Evolutionary conservation across 768 basidiomycete genomes (phyloP).

Genomic region (Austroboletus eburneus): DNA sequence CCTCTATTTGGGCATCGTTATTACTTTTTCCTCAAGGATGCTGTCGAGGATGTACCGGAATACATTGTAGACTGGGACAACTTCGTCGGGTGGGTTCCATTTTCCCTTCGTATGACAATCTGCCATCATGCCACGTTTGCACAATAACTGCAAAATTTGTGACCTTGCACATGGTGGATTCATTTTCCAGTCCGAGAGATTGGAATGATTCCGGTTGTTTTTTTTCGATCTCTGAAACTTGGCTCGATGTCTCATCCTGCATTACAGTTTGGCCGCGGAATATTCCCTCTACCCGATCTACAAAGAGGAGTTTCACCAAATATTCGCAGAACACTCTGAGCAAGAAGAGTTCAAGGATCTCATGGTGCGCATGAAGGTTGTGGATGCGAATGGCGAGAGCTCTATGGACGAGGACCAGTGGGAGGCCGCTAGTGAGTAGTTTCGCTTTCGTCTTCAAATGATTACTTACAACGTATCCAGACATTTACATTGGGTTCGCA

Average conservation of each 20-base stretch:
- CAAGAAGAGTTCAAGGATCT: conserved; percentile 79
- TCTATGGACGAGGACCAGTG: conserved; percentile 94
- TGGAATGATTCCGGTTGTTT: too few relatives aligned
- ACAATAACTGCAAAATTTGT: neutral
- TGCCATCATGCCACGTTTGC: neutral
- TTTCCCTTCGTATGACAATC: neutral
- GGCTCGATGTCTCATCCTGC: conserved; percentile 12
- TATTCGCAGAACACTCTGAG: conserved; percentile 78
- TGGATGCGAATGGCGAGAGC: conserved; percentile 81
- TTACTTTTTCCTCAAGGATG: conserved; percentile 89
- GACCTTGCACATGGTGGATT: neutral
- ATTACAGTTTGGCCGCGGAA: conserved; percentile 71
- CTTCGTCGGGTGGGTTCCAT: conserved; percentile 66
- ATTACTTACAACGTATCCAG: conserved; percentile 39
- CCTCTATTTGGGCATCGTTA: conserved; percentile 88
- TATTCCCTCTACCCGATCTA: conserved; percentile 73
- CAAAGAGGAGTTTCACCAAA: conserved; percentile 85
- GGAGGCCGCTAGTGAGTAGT: conserved; percentile 93
- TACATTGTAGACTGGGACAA: conserved; percentile 96
- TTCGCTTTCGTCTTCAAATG: neutral
- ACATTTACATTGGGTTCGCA: conserved; percentile 92
- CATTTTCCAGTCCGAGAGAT: neutral
- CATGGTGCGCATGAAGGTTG: conserved; percentile 87
- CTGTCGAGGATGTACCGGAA: conserved; percentile 96
- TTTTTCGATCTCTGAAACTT: too few relatives aligned